A percentile compares a stretch with the other conserved stretches of the same genome.
These are phyloP conservation scores for Tulasnella sp. DNA, from an alignment of 768 basidiomycete genomes.

Conservation along the genomic window DNA sequence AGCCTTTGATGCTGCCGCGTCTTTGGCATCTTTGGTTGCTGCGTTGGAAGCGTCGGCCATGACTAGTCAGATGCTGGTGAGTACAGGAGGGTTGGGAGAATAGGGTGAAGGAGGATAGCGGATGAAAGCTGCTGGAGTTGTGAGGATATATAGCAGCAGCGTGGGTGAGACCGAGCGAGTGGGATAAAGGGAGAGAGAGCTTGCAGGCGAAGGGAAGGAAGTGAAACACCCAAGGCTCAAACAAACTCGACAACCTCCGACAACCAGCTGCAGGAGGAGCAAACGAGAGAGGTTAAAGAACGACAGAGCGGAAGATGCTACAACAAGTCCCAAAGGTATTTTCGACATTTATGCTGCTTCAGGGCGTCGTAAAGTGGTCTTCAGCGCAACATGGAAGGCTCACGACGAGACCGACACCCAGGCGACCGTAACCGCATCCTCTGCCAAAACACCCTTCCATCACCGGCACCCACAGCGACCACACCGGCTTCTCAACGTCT, in stretches of 20 bases:
- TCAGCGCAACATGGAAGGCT: background rate
- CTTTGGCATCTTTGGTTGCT: slow-evolving; percentile 20
- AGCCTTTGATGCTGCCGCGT: slow-evolving; percentile 23
- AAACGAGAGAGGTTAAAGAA: background rate
- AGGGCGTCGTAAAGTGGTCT: background rate
- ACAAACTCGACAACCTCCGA: slow-evolving; percentile 2
- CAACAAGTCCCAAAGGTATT: background rate
- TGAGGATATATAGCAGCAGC: slow-evolving; percentile 6
- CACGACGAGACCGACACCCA: background rate
- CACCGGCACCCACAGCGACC: background rate
- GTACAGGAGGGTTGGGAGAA: background rate
- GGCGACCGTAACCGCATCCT: slow-evolving; percentile 1
- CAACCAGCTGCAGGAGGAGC: background rate
- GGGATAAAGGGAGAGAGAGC: slow-evolving; percentile 6
- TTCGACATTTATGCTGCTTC: background rate
- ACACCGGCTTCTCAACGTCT: background rate
- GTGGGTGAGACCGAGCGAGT: background rate
- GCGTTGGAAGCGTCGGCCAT: slow-evolving; percentile 23
- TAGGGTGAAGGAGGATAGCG: background rate
- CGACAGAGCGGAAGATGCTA: background rate
- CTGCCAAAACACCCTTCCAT: background rate
- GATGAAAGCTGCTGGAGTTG: background rate
- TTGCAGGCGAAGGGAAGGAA: background rate
- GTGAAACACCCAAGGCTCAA: slow-evolving; percentile 3
- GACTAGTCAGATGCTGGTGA: background rate